Evolutionary conservation across 169 alveolate genomes (phyloP).

Genomic region (Amoebophrya sp.): DNA sequence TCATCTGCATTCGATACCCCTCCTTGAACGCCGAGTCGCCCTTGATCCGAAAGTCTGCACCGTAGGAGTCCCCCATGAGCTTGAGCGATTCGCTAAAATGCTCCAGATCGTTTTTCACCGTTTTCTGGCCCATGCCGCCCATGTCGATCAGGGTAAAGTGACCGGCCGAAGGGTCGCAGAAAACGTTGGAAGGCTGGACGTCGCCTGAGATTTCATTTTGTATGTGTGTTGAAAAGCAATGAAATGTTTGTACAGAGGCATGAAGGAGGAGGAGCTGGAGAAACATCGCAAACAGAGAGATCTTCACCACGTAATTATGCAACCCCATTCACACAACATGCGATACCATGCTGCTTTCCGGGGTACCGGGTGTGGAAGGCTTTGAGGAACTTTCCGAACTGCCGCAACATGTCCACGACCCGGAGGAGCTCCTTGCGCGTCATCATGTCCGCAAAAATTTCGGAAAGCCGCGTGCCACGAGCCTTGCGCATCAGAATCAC

Average conservation of each 20-base stretch:
- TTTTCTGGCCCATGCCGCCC: slow-evolving; percentile 2
- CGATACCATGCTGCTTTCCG: background rate
- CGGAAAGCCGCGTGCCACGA: background rate
- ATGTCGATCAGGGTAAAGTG: background rate
- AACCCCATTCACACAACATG: too few relatives aligned
- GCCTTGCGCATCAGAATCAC: background rate
- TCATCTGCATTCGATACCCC: background rate
- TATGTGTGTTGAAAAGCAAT: background rate
- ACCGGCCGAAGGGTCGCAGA: background rate
- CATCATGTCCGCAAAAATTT: background rate
- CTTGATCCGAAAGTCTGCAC: background rate
- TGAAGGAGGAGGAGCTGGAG: background rate
- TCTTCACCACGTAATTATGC: background rate
- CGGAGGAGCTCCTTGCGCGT: background rate
- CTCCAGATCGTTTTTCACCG: background rate
- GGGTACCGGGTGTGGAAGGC: background rate
- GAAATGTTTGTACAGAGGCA: background rate
- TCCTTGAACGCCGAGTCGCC: background rate
- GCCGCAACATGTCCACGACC: background rate
- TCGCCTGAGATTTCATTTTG: background rate
- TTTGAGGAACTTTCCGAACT: background rate
- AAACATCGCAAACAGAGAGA: background rate
- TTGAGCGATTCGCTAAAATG: background rate
- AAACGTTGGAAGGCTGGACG: background rate
- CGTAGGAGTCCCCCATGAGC: background rate